Base-by-base conservation (phyloP, 257 asterid species). In the Solanum boliviense region DNA sequence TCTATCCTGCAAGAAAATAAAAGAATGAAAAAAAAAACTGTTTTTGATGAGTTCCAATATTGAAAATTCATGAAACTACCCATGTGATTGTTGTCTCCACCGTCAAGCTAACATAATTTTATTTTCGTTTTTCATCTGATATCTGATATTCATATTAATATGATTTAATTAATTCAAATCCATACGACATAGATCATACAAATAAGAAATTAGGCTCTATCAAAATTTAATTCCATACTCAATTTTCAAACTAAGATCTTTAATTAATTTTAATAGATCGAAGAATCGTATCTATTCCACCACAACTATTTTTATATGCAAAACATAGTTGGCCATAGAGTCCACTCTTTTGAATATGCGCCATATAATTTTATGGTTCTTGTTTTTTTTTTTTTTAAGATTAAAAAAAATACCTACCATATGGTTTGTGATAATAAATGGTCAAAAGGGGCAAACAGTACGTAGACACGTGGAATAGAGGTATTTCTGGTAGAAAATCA, bases 151-250 rank as follows among this genome's bases (percentile, higher is more conserved):
- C 1, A 5, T 0, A 21, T 72, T 74, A 9, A 9, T 5, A 6
- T 21, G 0, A 10, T 20, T 0, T 0, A 35, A 21, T 11, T 23
- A 74, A 73, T 34, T 34, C 0, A 9, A 20, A 73, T 2, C 1
- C 0, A 3, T 0, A 2, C 0, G 0, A 0, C 8, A 0, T 10
- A 21, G 0, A 36, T 5, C 2, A 1, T 21, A 74, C 13, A 1
- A 35, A 74, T 35, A 36, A 35, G 0, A 0, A 5, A 10, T 6
- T 4, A 0, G 6, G 0, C 0, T 0, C 2, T 9, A 35, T 9
- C 6, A 74, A 11, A 20, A 1, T 74, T 74, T 16, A 56, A 58
- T 58, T 36, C 6, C 1, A 34, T 18, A 73, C 1, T 35, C 1
- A 4, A 3, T 2, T 4, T 5, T 3, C 1, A 8, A 72, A 18